Base-by-base conservation (phyloP, 192 early-diverging fungal species). In the Piromyces sp. region DNA sequence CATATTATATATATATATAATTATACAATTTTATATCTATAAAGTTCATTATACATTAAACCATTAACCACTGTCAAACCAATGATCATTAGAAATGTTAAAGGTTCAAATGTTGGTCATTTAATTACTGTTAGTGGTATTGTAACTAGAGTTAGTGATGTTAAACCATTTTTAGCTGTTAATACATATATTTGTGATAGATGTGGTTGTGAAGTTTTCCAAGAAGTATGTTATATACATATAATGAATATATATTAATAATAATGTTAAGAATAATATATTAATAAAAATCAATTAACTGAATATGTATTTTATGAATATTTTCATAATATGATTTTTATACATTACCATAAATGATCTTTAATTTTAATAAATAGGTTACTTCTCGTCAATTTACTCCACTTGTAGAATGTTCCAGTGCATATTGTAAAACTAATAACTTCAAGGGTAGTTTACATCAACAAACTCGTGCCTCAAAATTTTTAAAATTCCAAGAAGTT, bases 131-230 rank as follows among this genome's bases (percentile, higher is more conserved):
- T 99, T 51, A 91, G 93, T 79, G 97, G 96, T 31, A 96, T 99
- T 79, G 93, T 99, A 14, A 99, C 96, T 33, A 92, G 96, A 79
- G 95, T 96, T 30, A 92, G 92, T 28, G 96, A 97, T 82, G 95
- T 99, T 29, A 96, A 96, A 81, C 97, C 97, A 16, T 91, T 95
- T 81, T 89, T 94, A 42, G 89, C 92, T 30, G 96, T 99, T 31
- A 90, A 93, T n/a, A 92, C 94, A 13, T 95, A 96, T 87, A 89
- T 89, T 80, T 99, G 97, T 88, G 97, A 99, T 83, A 89, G 92
- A 58, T 99, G 97, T 87, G 96, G 97, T 30, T 87, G 92, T 85
- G 97, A 99, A 88, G 92, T 95, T 81, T 99, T 97, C 88, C 96
- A 99, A 87, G 95, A 96, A 87, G 93, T 97, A 79, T 91, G 14